A percentile compares a stretch with the other conserved stretches of the same genome.
phyloP scores from a whole-genome alignment of 1,284 basidiomycete genomes.

The Xerocomus nothofagi region DNA sequence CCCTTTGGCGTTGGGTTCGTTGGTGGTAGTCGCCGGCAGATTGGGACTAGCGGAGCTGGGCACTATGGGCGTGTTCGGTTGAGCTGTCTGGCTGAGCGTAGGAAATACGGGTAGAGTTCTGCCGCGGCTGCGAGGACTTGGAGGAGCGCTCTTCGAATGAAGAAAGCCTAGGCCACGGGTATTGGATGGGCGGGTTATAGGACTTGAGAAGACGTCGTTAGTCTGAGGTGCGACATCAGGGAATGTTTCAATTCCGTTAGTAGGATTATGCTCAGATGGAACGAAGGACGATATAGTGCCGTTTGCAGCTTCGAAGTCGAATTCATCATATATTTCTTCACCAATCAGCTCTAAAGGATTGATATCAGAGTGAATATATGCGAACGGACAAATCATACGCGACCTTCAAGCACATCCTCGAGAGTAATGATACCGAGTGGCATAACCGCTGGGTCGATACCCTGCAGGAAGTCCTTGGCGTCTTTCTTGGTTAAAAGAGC shows the following conservation, averaged over 20 bases:
- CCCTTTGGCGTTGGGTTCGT: slow-evolving; percentile 3
- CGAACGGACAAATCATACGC: slow-evolving; percentile 1
- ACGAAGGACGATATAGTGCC: slow-evolving; percentile 57
- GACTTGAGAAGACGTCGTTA: slow-evolving; percentile 21
- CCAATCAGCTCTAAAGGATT: slow-evolving; percentile 71
- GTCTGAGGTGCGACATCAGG: slow-evolving; percentile 33
- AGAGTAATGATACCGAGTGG: slow-evolving; percentile 92
- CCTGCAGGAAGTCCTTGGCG: slow-evolving; percentile 76
- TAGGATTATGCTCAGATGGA: slow-evolving; percentile 38
- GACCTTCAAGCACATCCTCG: slow-evolving; percentile 89
- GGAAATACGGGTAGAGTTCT: slow-evolving; percentile 16
- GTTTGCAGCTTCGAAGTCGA: slow-evolving; percentile 71
- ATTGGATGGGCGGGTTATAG: slow-evolving; percentile 45
- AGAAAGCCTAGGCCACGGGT: slow-evolving; percentile 51
- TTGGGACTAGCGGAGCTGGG: too few species aligned
- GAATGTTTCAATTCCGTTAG: slow-evolving; percentile 23
- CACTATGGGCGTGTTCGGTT: not conserved
- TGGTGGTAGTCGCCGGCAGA: not conserved
- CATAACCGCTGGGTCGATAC: slow-evolving; percentile 70
- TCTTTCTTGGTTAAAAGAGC: slow-evolving; percentile 71
- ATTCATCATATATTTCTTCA: slow-evolving; percentile 89
- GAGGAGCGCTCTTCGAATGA: slow-evolving; percentile 59
- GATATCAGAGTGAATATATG: slow-evolving; percentile 4
- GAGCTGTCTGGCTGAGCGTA: slow-evolving; percentile 7
- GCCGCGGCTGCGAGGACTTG: slow-evolving; percentile 40